These are phyloP conservation scores for Termitomyces sp. DNA, from an alignment of 1,284 basidiomycete genomes.

Conservation along the genomic window DNA sequence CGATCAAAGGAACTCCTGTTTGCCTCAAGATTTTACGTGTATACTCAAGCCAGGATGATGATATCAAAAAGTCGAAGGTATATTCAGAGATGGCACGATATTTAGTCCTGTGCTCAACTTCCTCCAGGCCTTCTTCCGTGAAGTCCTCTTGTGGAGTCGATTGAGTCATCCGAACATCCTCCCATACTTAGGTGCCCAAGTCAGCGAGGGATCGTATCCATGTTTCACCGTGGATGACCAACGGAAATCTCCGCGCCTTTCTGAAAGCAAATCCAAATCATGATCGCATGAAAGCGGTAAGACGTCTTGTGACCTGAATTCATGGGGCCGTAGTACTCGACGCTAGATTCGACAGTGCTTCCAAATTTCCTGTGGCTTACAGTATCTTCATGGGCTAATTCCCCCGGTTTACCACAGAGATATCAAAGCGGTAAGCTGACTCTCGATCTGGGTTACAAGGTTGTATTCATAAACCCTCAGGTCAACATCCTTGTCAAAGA, in stretches of 20 bases:
- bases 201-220: slow-evolving; percentile 14
- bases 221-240: slow-evolving; percentile 23
- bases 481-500: slow-evolving; percentile 21
- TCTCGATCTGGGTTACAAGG: neutral
- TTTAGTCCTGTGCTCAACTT: neutral
- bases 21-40: slow-evolving; percentile 13
- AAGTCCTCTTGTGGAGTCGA: slow-evolving; percentile 20
- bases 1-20: neutral
- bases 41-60: neutral
- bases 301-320: neutral
- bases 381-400: slow-evolving; percentile 17
- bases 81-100: neutral
- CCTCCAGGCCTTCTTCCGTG: slow-evolving; percentile 17
- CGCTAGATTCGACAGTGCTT: slow-evolving; percentile 11
- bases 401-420: slow-evolving; percentile 23
- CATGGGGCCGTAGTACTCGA: neutral
- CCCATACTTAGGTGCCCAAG: slow-evolving; percentile 19
- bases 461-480: slow-evolving; percentile 3
- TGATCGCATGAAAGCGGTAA: slow-evolving; percentile 14
- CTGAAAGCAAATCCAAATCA: slow-evolving; percentile 15
- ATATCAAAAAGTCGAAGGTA: slow-evolving; percentile 6
- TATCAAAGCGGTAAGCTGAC: slow-evolving; percentile 19
- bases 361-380: slow-evolving; percentile 19
- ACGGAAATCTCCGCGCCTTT: slow-evolving; percentile 18
- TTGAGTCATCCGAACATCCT: slow-evolving; percentile 24